Evolutionary conservation across 2,329 filamentous ascomycete genomes (phyloP), one percentile per base, ranked within the genome.

Genomic region (Lachnellula hyalina): DNA sequence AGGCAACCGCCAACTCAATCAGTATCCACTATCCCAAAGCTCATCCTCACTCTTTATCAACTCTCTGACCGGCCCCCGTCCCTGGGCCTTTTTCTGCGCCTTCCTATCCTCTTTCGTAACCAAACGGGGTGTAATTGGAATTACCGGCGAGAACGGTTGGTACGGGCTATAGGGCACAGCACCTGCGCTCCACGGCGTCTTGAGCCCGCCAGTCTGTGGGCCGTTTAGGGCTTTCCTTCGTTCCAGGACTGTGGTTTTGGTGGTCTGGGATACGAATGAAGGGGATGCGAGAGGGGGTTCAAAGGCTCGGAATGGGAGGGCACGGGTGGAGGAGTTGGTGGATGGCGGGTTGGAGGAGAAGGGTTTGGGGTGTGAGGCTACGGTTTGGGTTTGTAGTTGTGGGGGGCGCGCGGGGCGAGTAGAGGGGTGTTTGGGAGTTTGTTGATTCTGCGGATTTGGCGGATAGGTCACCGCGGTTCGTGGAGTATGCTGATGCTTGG

Each of bases 41-140:
- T 89, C 86, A 1, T 85, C 81, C 15, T 76, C 74, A 61, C 75
- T 80, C 72, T 74, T 72, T 7, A 88, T 84, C 80, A 86, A 78
- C 63, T 82, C 75, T 66, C 81, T 61, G 0, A 82, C 81, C 4
- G 83, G 84, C 49, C 81, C 84, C 73, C 83, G 83, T 55, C 81
- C 82, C 62, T 84, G 77, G 67, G 84, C 71, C 67, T 78, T 83
- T 75, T 77, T 82, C 77, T 83, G 84, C 68, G 80, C 76, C 77
- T 86, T 90, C 28, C 87, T 74, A 66, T 92, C 87, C 58, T 82
- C 80, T 70, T 78, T 83, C 23, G 84, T 89, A 15, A 89, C 83
- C 47, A 93, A 72, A 19, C 82, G 83, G n/a, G 89, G 87, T 32
- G 89, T 91, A 48, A 92, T 82, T 1, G 89, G 89, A 49, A 90